These are phyloP conservation scores for Metroxylon sagu DNA, from an alignment of 176 grass and related monocot species.

Conservation along the genomic window DNA sequence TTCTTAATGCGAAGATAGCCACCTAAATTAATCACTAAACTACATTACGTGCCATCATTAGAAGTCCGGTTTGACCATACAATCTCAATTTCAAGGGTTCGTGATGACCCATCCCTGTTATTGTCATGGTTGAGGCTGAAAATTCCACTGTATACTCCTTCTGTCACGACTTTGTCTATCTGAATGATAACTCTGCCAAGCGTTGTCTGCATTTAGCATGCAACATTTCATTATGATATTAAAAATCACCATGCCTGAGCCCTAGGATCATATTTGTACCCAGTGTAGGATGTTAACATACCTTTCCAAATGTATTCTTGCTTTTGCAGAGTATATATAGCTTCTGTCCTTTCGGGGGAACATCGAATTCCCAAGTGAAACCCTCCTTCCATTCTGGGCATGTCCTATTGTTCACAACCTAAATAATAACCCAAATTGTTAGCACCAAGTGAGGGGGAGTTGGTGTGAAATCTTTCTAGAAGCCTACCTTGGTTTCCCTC, in stretches of 20 bases:
- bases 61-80: slow-evolving; percentile 87
- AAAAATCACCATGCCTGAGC: too few relatives aligned
- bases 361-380: slow-evolving; percentile 94
- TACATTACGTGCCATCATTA: slow-evolving; percentile 35
- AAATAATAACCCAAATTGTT: slow-evolving; percentile 4
- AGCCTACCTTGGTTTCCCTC: slow-evolving; percentile 74
- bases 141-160: slow-evolving; percentile 82
- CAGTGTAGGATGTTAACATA: slow-evolving; percentile 5
- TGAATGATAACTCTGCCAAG: slow-evolving; percentile 92
- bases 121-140: slow-evolving; percentile 94
- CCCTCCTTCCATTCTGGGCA: slow-evolving; percentile 90
- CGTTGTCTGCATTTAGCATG: slow-evolving; percentile 33
- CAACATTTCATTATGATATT: too few relatives aligned
- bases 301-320: slow-evolving; percentile 99
- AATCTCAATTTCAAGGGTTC: slow-evolving; percentile 94
- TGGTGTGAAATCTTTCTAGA: not conserved
- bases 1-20: not conserved
- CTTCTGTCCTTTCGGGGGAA: slow-evolving; percentile 96
- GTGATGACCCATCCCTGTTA: slow-evolving; percentile 61
- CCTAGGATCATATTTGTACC: too few relatives aligned
- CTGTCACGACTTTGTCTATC: slow-evolving; percentile 91
- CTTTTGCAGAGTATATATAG: slow-evolving; percentile 96
- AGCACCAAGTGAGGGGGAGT: too few relatives aligned
- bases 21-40: slow-evolving; percentile 7
- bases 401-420: slow-evolving; percentile 77